phyloP scores from a whole-genome alignment of 345 rosid genomes.

The Rhizophora apiculata region DNA sequence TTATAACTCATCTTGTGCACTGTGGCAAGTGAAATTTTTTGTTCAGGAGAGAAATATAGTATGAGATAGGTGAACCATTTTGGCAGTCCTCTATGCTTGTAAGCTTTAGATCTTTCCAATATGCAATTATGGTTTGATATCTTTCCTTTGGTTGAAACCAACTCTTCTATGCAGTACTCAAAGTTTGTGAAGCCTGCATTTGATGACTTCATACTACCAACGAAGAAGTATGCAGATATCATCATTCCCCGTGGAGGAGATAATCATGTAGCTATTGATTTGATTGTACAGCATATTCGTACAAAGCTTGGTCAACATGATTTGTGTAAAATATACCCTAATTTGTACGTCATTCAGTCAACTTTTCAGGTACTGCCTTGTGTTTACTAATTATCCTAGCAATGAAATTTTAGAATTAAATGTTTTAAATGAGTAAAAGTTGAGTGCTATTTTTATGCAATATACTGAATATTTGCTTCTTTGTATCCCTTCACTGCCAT shows the following conservation, averaged over 20 bases:
- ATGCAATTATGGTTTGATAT: neutral
- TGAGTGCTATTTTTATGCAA: neutral
- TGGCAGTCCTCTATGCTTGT: neutral
- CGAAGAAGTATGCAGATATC: slow-evolving; percentile 98
- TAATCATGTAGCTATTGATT: slow-evolving; percentile 95
- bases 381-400: slow-evolving; percentile 3
- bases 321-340: slow-evolving; percentile 96
- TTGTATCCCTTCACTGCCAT: slow-evolving; percentile 4
- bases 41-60: too few species aligned
- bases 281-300: slow-evolving; percentile 96
- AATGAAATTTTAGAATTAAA: neutral
- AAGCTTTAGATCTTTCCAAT: neutral
- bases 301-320: slow-evolving; percentile 98
- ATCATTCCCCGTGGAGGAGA: slow-evolving; percentile 99
- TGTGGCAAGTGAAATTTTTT: too few species aligned
- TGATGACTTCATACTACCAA: slow-evolving; percentile 97
- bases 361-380: slow-evolving; percentile 79
- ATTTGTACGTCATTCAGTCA: slow-evolving; percentile 86
- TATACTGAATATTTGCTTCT: neutral
- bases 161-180: slow-evolving; percentile 75
- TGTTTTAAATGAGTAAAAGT: neutral
- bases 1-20: too few species aligned
- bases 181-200: slow-evolving; percentile 99
- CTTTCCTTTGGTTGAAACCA: slow-evolving; percentile 1
- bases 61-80: too few species aligned